Base-by-base conservation (phyloP, 441 rosid genomes). In the Pelargonium fulgidum region DNA sequence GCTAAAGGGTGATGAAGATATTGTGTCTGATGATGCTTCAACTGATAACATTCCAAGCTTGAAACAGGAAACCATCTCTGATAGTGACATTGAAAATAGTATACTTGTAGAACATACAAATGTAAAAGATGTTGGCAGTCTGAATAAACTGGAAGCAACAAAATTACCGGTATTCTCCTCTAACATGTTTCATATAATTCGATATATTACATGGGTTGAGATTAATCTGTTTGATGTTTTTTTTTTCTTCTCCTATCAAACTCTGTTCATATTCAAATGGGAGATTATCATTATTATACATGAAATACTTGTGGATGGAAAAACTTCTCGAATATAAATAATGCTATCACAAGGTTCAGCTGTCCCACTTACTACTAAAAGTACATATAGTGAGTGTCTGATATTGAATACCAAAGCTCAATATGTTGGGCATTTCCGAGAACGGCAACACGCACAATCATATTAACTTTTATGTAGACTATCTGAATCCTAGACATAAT, bases 161-260 rank as follows among this genome's bases (percentile, higher is more conserved):
- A 82, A 80, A 77, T 81, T 86, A 72, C 72, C 82, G 96, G 93
- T 91, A 85, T 19, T 66, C 9, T 52, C 45, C 67, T 26, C 72
- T 22, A 12, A 33, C n/a, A 50, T 36, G 26, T 39, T 29, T 13
- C 63, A 64, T 67, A 12, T 39, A n/a, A 65, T 42, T n/a, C 41
- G 14, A 65, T 73, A 52, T 3, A 17, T 45, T 22, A 22, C 24
- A 4, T 71, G 17, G 47, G 48, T 71, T 26, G 44, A 33, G 19
- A 39, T 33, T n/a, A 39, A 22, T 24, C 65, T 33, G 7, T 33
- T 26, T 54, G 24, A n/a, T 68, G 72, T 33, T 7, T 69, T 41
- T 2, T 42, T 22, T 45, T 14, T 50, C 8, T 59, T 58, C 24
- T n/a, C 17, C 61, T 16, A 17, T 17, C 19, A 9, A 3, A 54